Evolutionary conservation across 169 alveolate species (phyloP).

Genomic region (Fabrea salina): DNA sequence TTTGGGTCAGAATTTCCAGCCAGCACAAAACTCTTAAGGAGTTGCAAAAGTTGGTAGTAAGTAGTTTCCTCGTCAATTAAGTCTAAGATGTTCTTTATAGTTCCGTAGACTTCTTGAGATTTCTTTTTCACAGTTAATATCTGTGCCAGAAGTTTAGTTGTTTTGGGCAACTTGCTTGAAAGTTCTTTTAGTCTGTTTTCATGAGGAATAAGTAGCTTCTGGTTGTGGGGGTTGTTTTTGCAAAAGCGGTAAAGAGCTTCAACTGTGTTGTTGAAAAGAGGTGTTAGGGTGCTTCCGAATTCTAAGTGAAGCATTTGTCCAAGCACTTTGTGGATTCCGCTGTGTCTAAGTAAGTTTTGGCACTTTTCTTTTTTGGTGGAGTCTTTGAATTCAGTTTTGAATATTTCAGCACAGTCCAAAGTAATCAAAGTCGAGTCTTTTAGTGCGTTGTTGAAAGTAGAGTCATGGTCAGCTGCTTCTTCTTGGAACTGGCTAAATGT

Average conservation of each 20-base stretch:
- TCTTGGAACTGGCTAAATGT: too few species aligned
- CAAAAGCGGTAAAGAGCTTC: background rate
- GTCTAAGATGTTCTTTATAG: background rate
- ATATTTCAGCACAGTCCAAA: background rate
- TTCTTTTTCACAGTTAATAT: background rate
- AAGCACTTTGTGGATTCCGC: background rate
- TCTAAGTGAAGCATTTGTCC: background rate
- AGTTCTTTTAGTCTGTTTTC: background rate
- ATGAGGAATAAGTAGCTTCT: background rate
- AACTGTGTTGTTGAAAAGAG: background rate
- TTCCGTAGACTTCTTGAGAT: background rate
- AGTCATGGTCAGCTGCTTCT: background rate
- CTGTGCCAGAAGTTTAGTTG: slow-evolving; percentile 8
- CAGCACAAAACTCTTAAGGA: slow-evolving; percentile 11
- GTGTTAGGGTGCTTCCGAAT: too few species aligned
- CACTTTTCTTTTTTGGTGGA: background rate
- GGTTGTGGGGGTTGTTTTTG: background rate
- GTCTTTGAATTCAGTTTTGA: background rate
- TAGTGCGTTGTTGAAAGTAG: background rate
- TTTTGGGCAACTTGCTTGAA: background rate
- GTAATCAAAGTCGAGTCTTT: slow-evolving; percentile 9
- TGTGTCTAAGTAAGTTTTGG: slow-evolving; percentile 1
- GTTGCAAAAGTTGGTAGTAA: slow-evolving; percentile 21
- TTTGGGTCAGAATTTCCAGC: background rate
- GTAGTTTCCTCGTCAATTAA: background rate